Conservation (phyloP, 176 grass and related monocot genomes). For the Paspalum vaginatum region DNA sequence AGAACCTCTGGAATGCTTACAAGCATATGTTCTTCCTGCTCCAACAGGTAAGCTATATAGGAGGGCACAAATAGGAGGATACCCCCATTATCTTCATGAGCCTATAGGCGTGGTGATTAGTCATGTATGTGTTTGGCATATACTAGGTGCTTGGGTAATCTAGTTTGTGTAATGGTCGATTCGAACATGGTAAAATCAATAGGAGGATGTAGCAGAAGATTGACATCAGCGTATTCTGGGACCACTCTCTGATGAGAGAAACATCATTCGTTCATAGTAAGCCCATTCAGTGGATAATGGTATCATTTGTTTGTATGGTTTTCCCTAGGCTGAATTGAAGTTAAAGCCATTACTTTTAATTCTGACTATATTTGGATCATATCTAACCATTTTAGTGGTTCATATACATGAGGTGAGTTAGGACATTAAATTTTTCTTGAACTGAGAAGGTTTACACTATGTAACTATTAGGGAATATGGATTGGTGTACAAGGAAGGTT, state of each 20-base stretch:
- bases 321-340: background rate
- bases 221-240: background rate
- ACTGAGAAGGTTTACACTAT: constrained; percentile 4
- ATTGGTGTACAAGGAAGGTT: too few relatives aligned
- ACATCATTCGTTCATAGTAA: background rate
- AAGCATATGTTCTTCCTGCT: constrained; percentile 20
- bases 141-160: background rate
- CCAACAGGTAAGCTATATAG: constrained; percentile 12
- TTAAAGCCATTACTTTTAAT: constrained; percentile 11
- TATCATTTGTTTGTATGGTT: background rate
- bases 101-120: background rate
- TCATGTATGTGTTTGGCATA: constrained; percentile 2
- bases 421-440: constrained; percentile 1
- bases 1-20: constrained; percentile 7
- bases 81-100: background rate
- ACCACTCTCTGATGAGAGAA: background rate
- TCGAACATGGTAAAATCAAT: background rate
- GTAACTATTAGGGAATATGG: too few relatives aligned
- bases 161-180: background rate
- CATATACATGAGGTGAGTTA: background rate
- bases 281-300: background rate
- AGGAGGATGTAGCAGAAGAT: constrained; percentile 13
- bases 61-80: background rate
- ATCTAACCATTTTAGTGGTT: background rate
- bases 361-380: background rate